A percentile compares a stretch with the other conserved stretches of the same genome.
Evolutionary conservation across 352 stramenopile genomes (phyloP).

Genomic region (Globisporangium recalcitrans): DNA sequence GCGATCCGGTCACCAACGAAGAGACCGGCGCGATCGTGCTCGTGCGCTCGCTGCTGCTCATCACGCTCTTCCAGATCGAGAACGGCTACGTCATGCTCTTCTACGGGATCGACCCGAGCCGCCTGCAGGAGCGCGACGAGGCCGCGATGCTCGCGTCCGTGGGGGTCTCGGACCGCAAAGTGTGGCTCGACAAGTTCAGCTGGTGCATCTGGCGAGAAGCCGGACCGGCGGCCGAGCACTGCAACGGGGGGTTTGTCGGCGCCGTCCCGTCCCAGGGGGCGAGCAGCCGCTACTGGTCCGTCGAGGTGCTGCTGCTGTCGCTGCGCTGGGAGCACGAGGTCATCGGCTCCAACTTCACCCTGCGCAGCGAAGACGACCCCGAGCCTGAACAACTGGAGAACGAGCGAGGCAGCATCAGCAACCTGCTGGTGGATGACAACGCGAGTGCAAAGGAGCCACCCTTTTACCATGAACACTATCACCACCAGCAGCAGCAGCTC

Average conservation of each 20-base stretch:
- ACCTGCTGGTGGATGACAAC: neutral
- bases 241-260: conserved; percentile 17
- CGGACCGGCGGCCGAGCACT: conserved; percentile 11
- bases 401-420: neutral
- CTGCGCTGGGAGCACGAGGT: conserved; percentile 19
- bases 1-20: conserved; percentile 13
- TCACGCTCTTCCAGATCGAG: conserved; percentile 32
- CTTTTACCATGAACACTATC: neutral
- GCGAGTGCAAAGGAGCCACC: no score
- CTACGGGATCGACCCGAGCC: conserved; percentile 24
- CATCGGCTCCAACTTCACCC: conserved; percentile 10
- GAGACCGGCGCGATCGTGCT: conserved; percentile 20
- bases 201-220: conserved; percentile 24
- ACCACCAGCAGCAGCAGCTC: conserved; percentile 1
- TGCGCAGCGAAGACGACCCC: conserved; percentile 9
- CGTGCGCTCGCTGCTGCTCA: conserved; percentile 27
- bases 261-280: conserved; percentile 19
- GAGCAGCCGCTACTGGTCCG: conserved; percentile 20
- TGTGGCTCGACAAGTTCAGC: conserved; percentile 24
- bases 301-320: conserved; percentile 25
- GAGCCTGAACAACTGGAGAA: neutral
- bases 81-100: conserved; percentile 34
- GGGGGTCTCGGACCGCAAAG: conserved; percentile 17
- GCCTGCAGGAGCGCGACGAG: conserved; percentile 21
- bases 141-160: conserved; percentile 17